Evolutionary conservation across 2,329 filamentous ascomycete species (phyloP).

Genomic region (Cladosporium velox): DNA sequence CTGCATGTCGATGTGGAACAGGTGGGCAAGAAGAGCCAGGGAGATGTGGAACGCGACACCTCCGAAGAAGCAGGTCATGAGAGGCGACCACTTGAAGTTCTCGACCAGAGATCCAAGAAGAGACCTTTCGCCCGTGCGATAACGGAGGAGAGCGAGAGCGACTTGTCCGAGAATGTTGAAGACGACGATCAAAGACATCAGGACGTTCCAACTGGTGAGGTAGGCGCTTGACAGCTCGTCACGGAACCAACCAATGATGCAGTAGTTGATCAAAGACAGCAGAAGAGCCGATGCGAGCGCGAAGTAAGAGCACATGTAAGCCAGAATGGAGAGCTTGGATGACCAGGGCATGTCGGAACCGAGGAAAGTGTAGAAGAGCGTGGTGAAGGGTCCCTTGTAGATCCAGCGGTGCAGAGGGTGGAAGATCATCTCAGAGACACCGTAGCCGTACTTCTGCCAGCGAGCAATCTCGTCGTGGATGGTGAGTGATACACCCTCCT

Average conservation of each 20-base stretch:
- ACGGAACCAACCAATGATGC: slow-evolving; percentile 71
- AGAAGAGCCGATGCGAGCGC: slow-evolving; percentile 68
- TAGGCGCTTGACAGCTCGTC: slow-evolving; percentile 68
- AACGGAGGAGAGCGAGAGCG: slow-evolving; percentile 62
- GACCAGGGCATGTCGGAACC: slow-evolving; percentile 62
- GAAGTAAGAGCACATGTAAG: slow-evolving; percentile 72
- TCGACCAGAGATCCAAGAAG: slow-evolving; percentile 54
- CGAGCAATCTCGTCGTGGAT: slow-evolving; percentile 72
- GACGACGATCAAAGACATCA: slow-evolving; percentile 63
- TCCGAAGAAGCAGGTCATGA: slow-evolving; percentile 80
- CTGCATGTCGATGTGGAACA: slow-evolving; percentile 82
- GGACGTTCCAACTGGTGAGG: slow-evolving; percentile 66
- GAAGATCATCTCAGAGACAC: slow-evolving; percentile 71
- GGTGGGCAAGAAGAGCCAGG: slow-evolving; percentile 76
- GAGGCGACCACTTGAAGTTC: slow-evolving; percentile 64
- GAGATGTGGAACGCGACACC: slow-evolving; percentile 79
- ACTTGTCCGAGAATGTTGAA: slow-evolving; percentile 65
- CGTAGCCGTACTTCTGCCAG: slow-evolving; percentile 75
- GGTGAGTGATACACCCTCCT: slow-evolving; percentile 72
- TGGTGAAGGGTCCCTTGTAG: slow-evolving; percentile 65
- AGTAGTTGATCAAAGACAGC: slow-evolving; percentile 70
- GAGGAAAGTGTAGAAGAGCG: slow-evolving; percentile 63
- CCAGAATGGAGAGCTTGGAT: slow-evolving; percentile 70
- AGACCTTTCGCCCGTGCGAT: slow-evolving; percentile 58
- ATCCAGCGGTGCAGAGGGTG: slow-evolving; percentile 65